Conservation (phyloP, 257 asterid species). For the Jaltomata sinuosa region DNA sequence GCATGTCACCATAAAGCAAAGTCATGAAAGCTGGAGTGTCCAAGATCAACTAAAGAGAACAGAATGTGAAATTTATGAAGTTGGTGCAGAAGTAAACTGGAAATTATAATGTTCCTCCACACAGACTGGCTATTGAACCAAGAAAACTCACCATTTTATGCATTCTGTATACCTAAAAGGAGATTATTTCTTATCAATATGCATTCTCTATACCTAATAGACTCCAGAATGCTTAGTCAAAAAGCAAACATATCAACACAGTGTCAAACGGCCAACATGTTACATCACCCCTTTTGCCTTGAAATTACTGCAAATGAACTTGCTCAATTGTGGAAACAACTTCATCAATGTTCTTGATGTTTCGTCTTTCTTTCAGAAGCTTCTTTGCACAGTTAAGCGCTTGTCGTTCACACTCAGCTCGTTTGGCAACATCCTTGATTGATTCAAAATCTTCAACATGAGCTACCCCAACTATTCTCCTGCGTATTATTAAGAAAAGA, state of each 20-base stretch:
- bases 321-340: slow-evolving; percentile 61
- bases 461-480: slow-evolving; percentile 96
- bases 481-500: slow-evolving; percentile 17
- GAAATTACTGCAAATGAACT: slow-evolving; percentile 5
- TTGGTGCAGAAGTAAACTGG: neutral
- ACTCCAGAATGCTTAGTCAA: neutral
- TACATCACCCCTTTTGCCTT: neutral
- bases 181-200: neutral
- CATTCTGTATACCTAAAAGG: neutral
- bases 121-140: neutral
- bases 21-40: neutral
- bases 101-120: neutral
- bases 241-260: neutral
- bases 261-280: neutral
- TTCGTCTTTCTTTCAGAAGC: slow-evolving; percentile 60
- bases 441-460: slow-evolving; percentile 80
- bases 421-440: slow-evolving; percentile 43
- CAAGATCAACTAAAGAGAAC: neutral
- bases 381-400: slow-evolving; percentile 70
- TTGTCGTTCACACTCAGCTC: slow-evolving; percentile 78
- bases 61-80: neutral
- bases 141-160: neutral
- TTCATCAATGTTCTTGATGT: slow-evolving; percentile 44
- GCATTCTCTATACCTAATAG: neutral
- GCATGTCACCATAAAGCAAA: neutral